Evolutionary conservation across 2,329 filamentous ascomycete species (phyloP).

Genomic region (Colletotrichum tofieldiae): DNA sequence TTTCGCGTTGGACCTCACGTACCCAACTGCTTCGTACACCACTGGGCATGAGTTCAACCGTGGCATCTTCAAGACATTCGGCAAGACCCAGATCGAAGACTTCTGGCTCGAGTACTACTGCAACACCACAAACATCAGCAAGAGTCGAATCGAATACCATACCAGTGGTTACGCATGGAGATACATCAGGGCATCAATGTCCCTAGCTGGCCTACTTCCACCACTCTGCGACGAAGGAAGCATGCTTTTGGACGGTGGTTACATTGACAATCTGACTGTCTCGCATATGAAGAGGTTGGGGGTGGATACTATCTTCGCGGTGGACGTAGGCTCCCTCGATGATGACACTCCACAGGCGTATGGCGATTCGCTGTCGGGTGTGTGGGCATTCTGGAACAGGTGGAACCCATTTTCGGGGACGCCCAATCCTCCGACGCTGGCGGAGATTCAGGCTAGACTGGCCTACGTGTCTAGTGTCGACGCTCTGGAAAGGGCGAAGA

Average conservation of each 20-base stretch:
- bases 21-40: conserved; percentile 96
- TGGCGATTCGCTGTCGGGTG: conserved; percentile 93
- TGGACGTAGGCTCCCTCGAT: conserved; percentile 94
- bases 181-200: conserved; percentile 97
- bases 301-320: conserved; percentile 93
- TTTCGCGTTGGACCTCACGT: conserved; percentile 96
- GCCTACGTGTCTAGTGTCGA: conserved; percentile 97
- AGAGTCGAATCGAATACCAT: conserved; percentile 91
- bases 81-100: conserved; percentile 96
- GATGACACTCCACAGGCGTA: conserved; percentile 93
- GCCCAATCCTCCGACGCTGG: conserved; percentile 93
- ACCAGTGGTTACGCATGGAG: conserved; percentile 98
- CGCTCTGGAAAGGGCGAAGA: conserved; percentile 93
- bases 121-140: conserved; percentile 99
- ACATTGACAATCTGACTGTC: conserved; percentile 97
- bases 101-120: conserved; percentile 99
- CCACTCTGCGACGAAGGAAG: conserved; percentile 96
- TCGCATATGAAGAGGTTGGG: conserved; percentile 97
- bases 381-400: conserved; percentile 95
- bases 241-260: conserved; percentile 96
- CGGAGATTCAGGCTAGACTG: conserved; percentile 94
- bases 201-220: conserved; percentile 90
- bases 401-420: conserved; percentile 95
- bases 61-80: conserved; percentile 98
- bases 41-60: conserved; percentile 99